Evolutionary conservation across 225 moss, liverwort and hornwort genomes (phyloP).

Genomic region (Thuidium tamariscinum): DNA sequence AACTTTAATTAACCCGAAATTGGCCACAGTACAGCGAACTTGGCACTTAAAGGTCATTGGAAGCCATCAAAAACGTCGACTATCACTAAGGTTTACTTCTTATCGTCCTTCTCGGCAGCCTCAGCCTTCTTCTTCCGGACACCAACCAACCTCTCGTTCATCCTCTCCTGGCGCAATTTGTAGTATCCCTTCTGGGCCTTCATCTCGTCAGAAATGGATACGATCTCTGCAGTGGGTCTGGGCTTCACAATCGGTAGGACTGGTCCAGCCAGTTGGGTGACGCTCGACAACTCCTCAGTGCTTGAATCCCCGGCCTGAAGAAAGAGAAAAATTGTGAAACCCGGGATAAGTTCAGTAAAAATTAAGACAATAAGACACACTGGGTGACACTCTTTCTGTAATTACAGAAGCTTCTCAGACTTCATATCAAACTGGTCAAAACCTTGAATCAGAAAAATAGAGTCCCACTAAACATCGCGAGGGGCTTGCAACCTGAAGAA

Average conservation of each 20-base stretch:
- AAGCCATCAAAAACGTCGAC: neutral
- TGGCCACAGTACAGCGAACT: neutral
- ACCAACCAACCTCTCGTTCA: constrained; percentile 60
- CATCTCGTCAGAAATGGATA: constrained; percentile 52
- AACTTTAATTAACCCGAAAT: neutral
- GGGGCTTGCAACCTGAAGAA: neutral
- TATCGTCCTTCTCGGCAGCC: constrained; percentile 60
- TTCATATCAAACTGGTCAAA: neutral
- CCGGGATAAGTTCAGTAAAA: neutral
- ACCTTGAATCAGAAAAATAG: no score
- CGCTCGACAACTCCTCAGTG: constrained; percentile 50
- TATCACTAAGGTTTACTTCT: constrained; percentile 33
- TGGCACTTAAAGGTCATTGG: neutral
- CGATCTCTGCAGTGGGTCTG: constrained; percentile 44
- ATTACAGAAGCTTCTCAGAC: neutral
- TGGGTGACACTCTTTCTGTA: no score
- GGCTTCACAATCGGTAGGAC: constrained; percentile 52
- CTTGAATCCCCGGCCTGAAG: constrained; percentile 47
- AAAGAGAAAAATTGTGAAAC: neutral
- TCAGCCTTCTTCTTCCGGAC: constrained; percentile 57
- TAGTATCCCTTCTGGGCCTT: constrained; percentile 49
- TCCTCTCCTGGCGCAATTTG: constrained; percentile 50
- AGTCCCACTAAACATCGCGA: no score
- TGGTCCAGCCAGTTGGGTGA: constrained; percentile 40
- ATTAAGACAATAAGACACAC: neutral